Evolutionary conservation across 2,329 filamentous ascomycete genomes (phyloP).

Genomic region (Aspergillus neotritici): DNA sequence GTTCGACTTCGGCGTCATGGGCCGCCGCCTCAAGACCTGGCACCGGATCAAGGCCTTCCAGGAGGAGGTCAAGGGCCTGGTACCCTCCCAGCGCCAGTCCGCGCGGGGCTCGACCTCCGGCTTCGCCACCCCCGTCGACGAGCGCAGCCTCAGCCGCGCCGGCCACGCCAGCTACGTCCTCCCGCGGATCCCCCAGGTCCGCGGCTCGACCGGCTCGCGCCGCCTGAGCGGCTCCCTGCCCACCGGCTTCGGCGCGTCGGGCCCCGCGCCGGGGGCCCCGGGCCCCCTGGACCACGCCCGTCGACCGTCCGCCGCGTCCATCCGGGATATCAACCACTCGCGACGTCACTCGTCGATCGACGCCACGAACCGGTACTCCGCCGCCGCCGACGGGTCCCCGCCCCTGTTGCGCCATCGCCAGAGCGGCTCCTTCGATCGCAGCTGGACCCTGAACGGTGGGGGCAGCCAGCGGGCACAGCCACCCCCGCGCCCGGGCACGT

Average conservation of each 20-base stretch:
- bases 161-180: constrained; percentile 36
- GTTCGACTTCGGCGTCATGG: constrained; percentile 87
- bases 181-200: constrained; percentile 37
- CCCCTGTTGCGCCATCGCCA: constrained; percentile 48
- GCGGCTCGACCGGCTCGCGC: constrained; percentile 23
- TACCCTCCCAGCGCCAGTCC: constrained; percentile 35
- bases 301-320: constrained; percentile 71
- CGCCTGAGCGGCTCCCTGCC: constrained; percentile 21
- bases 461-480: constrained; percentile 9
- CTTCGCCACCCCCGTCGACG: constrained; percentile 40
- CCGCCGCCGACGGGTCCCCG: constrained; percentile 23
- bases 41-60: constrained; percentile 91
- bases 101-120: constrained; percentile 32
- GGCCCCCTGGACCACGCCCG: constrained; percentile 38
- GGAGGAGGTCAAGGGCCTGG: constrained; percentile 67
- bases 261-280: constrained; percentile 39
- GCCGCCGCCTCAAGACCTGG: constrained; percentile 86
- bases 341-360: constrained; percentile 85
- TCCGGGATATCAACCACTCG: constrained; percentile 76
- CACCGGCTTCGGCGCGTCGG: constrained; percentile 38
- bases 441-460: constrained; percentile 50
- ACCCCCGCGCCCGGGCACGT: constrained; percentile 31
- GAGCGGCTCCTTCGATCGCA: constrained; percentile 54
- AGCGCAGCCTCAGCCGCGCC: constrained; percentile 41
- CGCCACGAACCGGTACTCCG: constrained; percentile 45